Percentiles rank a stretch among this genome's conserved stretches.
phyloP scores from a whole-genome alignment of 306 rosid species.

The Medicago lupulina region DNA sequence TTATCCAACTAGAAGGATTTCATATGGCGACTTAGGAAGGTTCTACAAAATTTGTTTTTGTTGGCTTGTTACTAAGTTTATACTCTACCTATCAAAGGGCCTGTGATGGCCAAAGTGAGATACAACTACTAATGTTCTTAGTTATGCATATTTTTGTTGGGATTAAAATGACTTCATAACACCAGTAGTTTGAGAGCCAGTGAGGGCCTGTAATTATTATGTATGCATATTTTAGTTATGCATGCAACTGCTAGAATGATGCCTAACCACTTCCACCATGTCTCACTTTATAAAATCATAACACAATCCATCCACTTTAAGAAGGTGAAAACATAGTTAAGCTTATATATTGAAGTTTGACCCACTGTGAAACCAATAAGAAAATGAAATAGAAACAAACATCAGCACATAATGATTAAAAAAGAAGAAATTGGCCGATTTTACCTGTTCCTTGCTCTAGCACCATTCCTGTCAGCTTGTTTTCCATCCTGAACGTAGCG shows the following conservation, averaged over 20 bases:
- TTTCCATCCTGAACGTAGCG: constrained; percentile 58
- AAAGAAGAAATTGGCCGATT: constrained; percentile 19
- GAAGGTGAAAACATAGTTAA: constrained; percentile 20
- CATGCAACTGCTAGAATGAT: neutral
- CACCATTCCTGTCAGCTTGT: constrained; percentile 71
- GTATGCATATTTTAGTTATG: too few relatives aligned
- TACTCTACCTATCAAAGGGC: constrained; percentile 2
- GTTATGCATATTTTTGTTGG: neutral
- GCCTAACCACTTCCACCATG: constrained; percentile 15
- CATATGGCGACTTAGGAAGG: constrained; percentile 2
- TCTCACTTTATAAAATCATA: constrained; percentile 10
- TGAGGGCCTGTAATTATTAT: too few relatives aligned
- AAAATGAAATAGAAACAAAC: neutral
- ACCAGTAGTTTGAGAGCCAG: too few relatives aligned
- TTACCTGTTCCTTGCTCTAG: constrained; percentile 73
- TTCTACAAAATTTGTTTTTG: constrained; percentile 11
- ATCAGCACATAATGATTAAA: neutral
- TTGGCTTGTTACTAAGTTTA: neutral
- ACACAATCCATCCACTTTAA: constrained; percentile 17
- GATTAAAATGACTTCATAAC: neutral
- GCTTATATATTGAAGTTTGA: constrained; percentile 14
- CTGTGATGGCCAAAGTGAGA: constrained; percentile 5
- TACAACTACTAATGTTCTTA: neutral
- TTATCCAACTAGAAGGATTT: neutral
- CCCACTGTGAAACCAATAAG: neutral